Evolutionary conservation across 345 rosid species (phyloP).

Genomic region (Combretum micranthum): DNA sequence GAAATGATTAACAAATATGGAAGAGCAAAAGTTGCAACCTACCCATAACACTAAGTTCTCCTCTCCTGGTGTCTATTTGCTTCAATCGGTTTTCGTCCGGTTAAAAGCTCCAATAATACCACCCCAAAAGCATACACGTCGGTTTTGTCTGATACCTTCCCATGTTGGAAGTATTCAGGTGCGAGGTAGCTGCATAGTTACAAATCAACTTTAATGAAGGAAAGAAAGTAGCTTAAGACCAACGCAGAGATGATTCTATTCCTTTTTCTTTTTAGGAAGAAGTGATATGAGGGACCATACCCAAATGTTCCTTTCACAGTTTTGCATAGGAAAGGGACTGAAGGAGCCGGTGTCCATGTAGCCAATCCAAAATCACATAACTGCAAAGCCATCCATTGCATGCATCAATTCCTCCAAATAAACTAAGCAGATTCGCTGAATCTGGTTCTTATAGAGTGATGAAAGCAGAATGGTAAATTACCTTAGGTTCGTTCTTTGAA

Average conservation of each 20-base stretch:
- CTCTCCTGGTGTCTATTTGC: conserved; percentile 70
- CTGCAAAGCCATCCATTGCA: conserved; percentile 24
- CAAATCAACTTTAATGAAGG: conserved; percentile 1
- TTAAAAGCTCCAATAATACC: conserved; percentile 73
- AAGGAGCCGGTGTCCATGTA: conserved; percentile 92
- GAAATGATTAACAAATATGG: not conserved
- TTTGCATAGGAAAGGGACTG: conserved; percentile 84
- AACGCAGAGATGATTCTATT: not conserved
- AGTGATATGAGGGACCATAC: conserved; percentile 27
- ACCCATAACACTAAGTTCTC: conserved; percentile 95
- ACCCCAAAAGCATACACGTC: conserved; percentile 98
- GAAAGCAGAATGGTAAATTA: conserved; percentile 8
- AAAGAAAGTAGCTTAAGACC: not conserved
- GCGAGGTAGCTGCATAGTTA: conserved; percentile 60
- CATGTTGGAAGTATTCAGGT: conserved; percentile 97
- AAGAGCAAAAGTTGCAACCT: conserved; percentile 20
- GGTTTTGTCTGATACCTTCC: conserved; percentile 86
- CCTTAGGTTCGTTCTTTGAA: conserved; percentile 77
- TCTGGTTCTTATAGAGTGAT: not conserved
- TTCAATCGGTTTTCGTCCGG: conserved; percentile 90
- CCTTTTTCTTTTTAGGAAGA: not conserved
- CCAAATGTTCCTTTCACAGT: conserved; percentile 99
- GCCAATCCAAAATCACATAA: conserved; percentile 95
- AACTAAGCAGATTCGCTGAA: not conserved
- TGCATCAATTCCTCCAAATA: not conserved